These are phyloP conservation scores for Linderina pennispora DNA, from an alignment of 192 early-diverging fungal species.

Conservation along the genomic window DNA sequence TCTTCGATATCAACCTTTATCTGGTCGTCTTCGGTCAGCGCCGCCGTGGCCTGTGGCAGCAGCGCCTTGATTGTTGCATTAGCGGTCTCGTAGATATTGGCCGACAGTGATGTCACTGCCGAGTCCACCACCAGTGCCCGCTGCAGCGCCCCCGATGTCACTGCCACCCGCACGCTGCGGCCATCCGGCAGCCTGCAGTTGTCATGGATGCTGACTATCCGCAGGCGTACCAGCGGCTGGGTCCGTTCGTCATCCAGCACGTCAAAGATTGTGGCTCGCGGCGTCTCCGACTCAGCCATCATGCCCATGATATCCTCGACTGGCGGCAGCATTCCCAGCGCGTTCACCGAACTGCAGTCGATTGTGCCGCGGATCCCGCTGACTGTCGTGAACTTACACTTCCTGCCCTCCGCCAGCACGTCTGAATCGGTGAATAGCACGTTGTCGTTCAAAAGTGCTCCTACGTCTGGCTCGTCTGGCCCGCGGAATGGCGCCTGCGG, in stretches of 20 bases:
- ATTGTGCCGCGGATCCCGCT: constrained; percentile 38
- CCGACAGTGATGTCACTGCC: constrained; percentile 32
- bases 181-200: constrained; percentile 15
- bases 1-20: constrained; percentile 26
- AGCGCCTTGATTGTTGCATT: constrained; percentile 17
- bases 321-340: constrained; percentile 34
- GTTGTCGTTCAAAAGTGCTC: constrained; percentile 31
- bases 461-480: constrained; percentile 7
- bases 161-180: constrained; percentile 12
- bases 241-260: constrained; percentile 13
- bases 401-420: background rate
- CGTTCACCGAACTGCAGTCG: constrained; percentile 20
- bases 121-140: constrained; percentile 35
- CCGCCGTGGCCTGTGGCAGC: constrained; percentile 17
- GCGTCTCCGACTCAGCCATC: constrained; percentile 19
- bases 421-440: constrained; percentile 26
- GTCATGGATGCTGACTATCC: constrained; percentile 1
- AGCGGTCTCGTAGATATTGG: constrained; percentile 16
- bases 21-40: constrained; percentile 14
- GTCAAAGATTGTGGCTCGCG: constrained; percentile 36
- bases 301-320: constrained; percentile 38
- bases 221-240: constrained; percentile 19
- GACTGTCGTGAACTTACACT: constrained; percentile 21
- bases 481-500: constrained; percentile 4
- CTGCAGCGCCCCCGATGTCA: constrained; percentile 19